Base-by-base conservation (phyloP, 1,139 yeast species). In the Debaryomycetaceae sp. region DNA sequence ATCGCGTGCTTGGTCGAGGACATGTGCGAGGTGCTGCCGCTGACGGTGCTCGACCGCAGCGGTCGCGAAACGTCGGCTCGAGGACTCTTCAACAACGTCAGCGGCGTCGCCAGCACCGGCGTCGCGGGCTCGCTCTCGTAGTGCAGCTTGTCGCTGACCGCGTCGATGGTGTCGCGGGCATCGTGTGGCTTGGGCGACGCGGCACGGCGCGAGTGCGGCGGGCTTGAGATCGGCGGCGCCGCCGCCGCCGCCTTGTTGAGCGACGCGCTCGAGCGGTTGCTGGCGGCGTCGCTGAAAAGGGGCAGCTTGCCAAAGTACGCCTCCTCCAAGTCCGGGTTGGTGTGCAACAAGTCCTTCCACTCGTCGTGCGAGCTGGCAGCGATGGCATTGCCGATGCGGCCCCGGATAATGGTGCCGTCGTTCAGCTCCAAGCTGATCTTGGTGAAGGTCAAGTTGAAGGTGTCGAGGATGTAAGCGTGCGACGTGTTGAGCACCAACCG, bases 381-480 rank as follows among this genome's bases (percentile, higher is more conserved):
- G 14, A 52, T 40, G 8, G 49, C 48, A 36, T 42, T 35, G 2
- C 64, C 64, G 5, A 58, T 27, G 37, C 62, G 42, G 2, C 58
- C 58, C 32, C 3, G 31, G 28, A 16, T 37, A 37, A 20, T 33
- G 30, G 23, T 32, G 43, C 24, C 35, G 7, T 42, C 43, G 13
- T 41, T 41, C 3, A 44, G 28, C 18, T 51, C 46, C 12, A 67
- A 44, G 7, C 38, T 36, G 6, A 66, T 48, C 35, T 56, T 60
- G 5, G 53, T 43, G 38, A 67, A 66, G 19, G 43, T 48, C 28
- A 58, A 45, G 2, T 61, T 58, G 13, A 46, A 38, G 1, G 51
- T 45, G 41, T 67, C 70, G 24, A 67, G 45, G 13, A 67, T 48
- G 42, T 50, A 67, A 1, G 65, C 72, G 37, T 59, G 48, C 20